Base-by-base conservation (phyloP, 495 filamentous ascomycete genomes). In the Penicillium pulvis region DNA sequence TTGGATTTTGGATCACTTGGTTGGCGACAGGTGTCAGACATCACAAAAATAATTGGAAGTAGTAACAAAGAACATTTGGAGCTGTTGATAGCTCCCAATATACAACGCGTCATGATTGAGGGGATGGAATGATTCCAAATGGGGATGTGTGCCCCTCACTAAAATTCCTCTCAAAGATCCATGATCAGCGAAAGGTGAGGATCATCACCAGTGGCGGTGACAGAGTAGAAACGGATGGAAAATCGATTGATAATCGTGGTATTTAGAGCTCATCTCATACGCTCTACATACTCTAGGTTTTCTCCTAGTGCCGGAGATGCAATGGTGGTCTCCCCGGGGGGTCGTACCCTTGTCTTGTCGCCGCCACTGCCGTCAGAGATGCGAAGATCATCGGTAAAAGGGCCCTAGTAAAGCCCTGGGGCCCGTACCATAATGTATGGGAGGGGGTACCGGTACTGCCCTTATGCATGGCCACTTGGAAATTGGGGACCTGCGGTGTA, bases 351-450 rank as follows among this genome's bases (percentile, higher is more conserved):
- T 50, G 60, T 64, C 49, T 20, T 19, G 43, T 41, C 56, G 53
- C 63, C 63, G 66, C 66, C 66, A 68, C 66, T 69, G 66, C 66
- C 66, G 66, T 66, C 66, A 66, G 57, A 55, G 55, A 42, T 58
- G 51, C 60, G 43, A 62, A 65, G 65, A 68, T 68, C 65, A 62
- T 62, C 62, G 61, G 64, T 49, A 53, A 55, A 57, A 46, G 51
- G 39, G 51, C 39, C 39, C 33, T 36, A 14, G 33, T 10, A 17
- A 23, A 41, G 39, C 6, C 14, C 17, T 41, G 16, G 28, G 33
- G 35, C 31, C 41, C 23, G n/a, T 43, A 26, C 31, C 14, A 9
- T 20, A 6, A 23, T 24, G 35, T 42, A n/a, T 20, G 12, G 28
- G 23, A 41, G 36, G 39, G 51, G 24, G 36, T 30, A 41, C 56